Evolutionary conservation across 2,329 filamentous ascomycete species (phyloP).

Genomic region (Phyllosticta capitalensis): DNA sequence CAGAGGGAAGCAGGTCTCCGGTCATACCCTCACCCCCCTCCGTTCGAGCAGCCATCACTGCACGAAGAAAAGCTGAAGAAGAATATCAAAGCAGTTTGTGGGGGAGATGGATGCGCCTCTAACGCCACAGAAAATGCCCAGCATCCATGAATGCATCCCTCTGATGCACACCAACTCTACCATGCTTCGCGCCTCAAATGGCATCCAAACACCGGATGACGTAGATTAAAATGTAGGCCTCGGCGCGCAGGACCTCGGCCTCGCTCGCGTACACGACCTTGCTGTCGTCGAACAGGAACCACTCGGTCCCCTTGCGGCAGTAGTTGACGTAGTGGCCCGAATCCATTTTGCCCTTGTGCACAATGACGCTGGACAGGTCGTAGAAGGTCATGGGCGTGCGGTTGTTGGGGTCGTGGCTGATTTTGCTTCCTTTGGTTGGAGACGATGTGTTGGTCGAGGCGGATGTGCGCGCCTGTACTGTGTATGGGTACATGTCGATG

Average conservation of each 20-base stretch:
- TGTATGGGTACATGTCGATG: slow-evolving; percentile 86
- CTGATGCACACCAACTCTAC: neutral
- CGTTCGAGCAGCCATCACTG: too few relatives aligned
- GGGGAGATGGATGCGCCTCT: too few relatives aligned
- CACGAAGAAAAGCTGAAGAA: too few relatives aligned
- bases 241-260: slow-evolving; percentile 73
- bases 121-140: too few relatives aligned
- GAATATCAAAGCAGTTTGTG: too few relatives aligned
- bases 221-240: slow-evolving; percentile 90
- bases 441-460: neutral
- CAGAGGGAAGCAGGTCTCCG: too few relatives aligned
- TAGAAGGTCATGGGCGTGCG: slow-evolving; percentile 56
- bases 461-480: slow-evolving; percentile 46
- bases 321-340: slow-evolving; percentile 91
- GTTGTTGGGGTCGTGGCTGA: slow-evolving; percentile 17
- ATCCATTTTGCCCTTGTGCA: slow-evolving; percentile 88
- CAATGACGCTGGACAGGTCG: slow-evolving; percentile 79
- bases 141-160: too few relatives aligned
- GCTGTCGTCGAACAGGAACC: slow-evolving; percentile 95
- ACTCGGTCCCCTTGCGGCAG: slow-evolving; percentile 72
- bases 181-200: neutral
- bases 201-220: slow-evolving; percentile 20
- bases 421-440: slow-evolving; percentile 4
- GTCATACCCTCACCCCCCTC: too few relatives aligned
- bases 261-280: slow-evolving; percentile 77